Evolutionary conservation across 768 basidiomycete genomes (phyloP).

Genomic region (Hebeloma cylindrosporum): DNA sequence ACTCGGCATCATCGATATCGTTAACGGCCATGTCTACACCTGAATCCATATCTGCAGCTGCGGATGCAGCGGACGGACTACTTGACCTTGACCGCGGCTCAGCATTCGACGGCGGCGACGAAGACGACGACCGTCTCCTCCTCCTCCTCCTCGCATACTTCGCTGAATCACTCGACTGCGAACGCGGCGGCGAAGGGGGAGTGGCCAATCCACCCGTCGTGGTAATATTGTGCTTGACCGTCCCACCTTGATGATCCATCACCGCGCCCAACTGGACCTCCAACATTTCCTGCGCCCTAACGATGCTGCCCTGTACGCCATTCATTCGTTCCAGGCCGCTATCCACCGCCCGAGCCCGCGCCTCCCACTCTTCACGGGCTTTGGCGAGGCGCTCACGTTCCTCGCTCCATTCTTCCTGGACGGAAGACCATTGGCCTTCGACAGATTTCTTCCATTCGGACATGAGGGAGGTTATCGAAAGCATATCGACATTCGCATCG

Average conservation of each 20-base stretch:
- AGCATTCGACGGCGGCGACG: neutral
- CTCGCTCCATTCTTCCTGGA: conserved; percentile 79
- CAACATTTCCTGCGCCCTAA: conserved; percentile 38
- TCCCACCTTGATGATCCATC: conserved; percentile 7
- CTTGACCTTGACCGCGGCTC: conserved; percentile 19
- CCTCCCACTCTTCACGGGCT: conserved; percentile 42
- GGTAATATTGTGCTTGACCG: conserved; percentile 5
- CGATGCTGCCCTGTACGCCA: conserved; percentile 30
- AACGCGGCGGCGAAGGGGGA: conserved; percentile 76
- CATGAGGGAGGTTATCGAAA: conserved; percentile 51
- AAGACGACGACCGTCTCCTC: conserved; percentile 37
- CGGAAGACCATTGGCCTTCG: conserved; percentile 75
- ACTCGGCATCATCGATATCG: conserved; percentile 21
- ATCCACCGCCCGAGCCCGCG: conserved; percentile 52
- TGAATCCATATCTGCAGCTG: conserved; percentile 19
- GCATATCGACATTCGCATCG: neutral
- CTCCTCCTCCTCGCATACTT: conserved; percentile 45
- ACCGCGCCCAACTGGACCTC: conserved; percentile 25
- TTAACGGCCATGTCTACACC: conserved; percentile 11
- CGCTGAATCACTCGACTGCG: conserved; percentile 57
- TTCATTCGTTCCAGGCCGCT: conserved; percentile 49
- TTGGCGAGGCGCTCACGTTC: conserved; percentile 74
- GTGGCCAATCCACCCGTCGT: conserved; percentile 57
- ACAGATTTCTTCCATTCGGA: conserved; percentile 75
- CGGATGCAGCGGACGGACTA: conserved; percentile 21